phyloP scores from a whole-genome alignment of 2,329 filamentous ascomycete genomes.

The Periconia digitata region DNA sequence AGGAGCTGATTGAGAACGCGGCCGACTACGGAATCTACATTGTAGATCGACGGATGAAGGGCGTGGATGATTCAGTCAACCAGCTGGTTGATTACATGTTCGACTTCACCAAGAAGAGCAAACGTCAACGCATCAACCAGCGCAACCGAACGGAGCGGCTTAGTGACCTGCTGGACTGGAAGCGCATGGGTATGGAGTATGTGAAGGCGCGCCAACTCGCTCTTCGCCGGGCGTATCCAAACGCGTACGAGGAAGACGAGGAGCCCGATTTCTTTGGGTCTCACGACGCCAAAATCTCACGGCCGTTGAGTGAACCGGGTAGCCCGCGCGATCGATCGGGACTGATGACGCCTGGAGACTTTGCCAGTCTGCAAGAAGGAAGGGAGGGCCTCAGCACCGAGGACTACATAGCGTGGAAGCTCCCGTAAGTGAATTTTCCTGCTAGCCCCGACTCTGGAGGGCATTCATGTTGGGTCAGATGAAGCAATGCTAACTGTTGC shows the following conservation, averaged over 20 bases:
- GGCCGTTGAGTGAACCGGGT: slow-evolving; percentile 90
- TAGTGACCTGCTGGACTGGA: slow-evolving; percentile 96
- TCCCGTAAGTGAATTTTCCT: slow-evolving; percentile 75
- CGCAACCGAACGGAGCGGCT: slow-evolving; percentile 93
- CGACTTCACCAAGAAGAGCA: slow-evolving; percentile 90
- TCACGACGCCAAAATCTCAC: slow-evolving; percentile 91
- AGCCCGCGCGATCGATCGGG: slow-evolving; percentile 87
- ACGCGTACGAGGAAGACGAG: slow-evolving; percentile 74
- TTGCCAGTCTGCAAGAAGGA: slow-evolving; percentile 92
- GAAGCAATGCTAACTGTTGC: slow-evolving; percentile 1
- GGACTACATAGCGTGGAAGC: slow-evolving; percentile 97
- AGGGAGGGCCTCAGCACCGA: slow-evolving; percentile 91
- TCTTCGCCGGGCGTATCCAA: slow-evolving; percentile 85
- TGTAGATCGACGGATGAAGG: slow-evolving; percentile 92
- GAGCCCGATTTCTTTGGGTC: slow-evolving; percentile 90
- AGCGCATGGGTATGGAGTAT: slow-evolving; percentile 99
- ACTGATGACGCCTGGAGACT: slow-evolving; percentile 99
- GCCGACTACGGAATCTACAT: slow-evolving; percentile 99
- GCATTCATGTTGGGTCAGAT: too few relatives aligned
- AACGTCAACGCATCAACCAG: slow-evolving; percentile 97
- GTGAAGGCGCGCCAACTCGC: slow-evolving; percentile 95
- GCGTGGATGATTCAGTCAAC: slow-evolving; percentile 95
- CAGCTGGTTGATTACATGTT: slow-evolving; percentile 91
- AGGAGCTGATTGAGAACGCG: slow-evolving; percentile 97
- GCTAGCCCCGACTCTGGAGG: neutral